Conservation (phyloP, 2,329 filamentous ascomycete species). For the Microcyclospora pomicola region DNA sequence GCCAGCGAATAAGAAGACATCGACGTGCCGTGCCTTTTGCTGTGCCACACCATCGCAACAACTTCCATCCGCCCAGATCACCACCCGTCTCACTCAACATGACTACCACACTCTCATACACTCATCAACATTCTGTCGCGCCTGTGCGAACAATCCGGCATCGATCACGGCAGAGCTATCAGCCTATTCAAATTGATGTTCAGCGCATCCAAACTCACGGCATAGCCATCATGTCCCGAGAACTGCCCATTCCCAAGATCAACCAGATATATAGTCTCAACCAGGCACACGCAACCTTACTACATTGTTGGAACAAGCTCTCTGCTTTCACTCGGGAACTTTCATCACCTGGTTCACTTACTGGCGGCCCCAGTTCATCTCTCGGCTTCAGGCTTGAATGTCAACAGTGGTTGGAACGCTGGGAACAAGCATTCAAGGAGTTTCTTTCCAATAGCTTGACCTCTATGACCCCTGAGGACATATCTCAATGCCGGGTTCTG, state of each 20-base stretch:
- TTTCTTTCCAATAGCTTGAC: conserved; percentile 17
- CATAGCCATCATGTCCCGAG: conserved; percentile 8
- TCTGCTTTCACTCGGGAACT: conserved; percentile 1
- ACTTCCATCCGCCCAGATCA: too few relatives aligned
- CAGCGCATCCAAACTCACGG: not conserved
- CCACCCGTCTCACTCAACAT: too few relatives aligned
- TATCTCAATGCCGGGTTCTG: conserved; percentile 17
- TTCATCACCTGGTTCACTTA: not conserved
- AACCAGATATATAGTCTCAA: conserved; percentile 14
- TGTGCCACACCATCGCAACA: too few relatives aligned
- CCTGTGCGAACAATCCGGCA: too few relatives aligned
- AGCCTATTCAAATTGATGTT: too few relatives aligned
- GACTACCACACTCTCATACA: too few relatives aligned
- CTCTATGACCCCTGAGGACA: conserved; percentile 14
- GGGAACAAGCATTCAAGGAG: conserved; percentile 19
- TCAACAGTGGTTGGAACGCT: conserved; percentile 19
- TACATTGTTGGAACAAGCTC: conserved; percentile 18
- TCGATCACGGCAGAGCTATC: too few relatives aligned
- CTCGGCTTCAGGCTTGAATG: not conserved
- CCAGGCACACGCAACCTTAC: conserved; percentile 21
- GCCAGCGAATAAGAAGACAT: too few relatives aligned
- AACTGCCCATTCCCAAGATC: conserved; percentile 20
- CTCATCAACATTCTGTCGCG: too few relatives aligned
- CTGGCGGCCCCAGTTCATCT: not conserved
- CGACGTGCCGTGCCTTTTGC: too few relatives aligned